Evolutionary conservation across 176 grass and related monocot species (phyloP), one percentile per base, ranked within the genome.

Genomic region (Dactylis glomerata): DNA sequence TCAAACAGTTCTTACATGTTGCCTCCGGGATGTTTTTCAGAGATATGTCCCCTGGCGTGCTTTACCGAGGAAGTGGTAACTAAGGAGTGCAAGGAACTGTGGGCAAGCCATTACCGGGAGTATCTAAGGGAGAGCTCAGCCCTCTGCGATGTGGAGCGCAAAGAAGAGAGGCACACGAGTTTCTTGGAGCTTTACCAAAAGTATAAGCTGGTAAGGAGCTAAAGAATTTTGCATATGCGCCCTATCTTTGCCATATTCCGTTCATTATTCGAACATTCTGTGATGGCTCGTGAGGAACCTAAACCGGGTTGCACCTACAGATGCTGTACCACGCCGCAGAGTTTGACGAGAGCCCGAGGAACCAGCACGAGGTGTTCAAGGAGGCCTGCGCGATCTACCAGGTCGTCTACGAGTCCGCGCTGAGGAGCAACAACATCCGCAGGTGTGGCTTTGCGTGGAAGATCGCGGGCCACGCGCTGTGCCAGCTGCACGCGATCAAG

Each of bases 391-490:
- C 4, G 34, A 69, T 69, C 64, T 68, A 68, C 32, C 32, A 37
- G 33, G 32, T 68, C 17, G 65, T 68, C 19, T 68, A 68, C 4
- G 10, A 68, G 65, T 40, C 78, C 10, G 89, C 91, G 5, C 8
- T 57, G 4, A 5, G 19, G 1, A 2, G 22, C 8, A 15, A 44
- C 10, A 70, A 30, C 4, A 71, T 75, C 22, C 6, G 23, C 22
- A 69, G 76, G 61, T 95, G 90, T 16, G 79, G 78, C 40, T 91
- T 92, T 68, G 83, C 72, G 16, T 95, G 93, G 93, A 87, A 90
- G 33, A 90, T 95, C 19, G 93, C 86, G 0, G 90, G 93, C 15
- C 61, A 31, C 0, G 93, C 86, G 1, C 20, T 95, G 31, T 92
- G 93, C 57, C 24, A 68, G 68, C 8, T 83, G 16, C 58, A 80